A percentile compares a stretch with the other conserved stretches of the same genome.
phyloP scores from a whole-genome alignment of 2,329 filamentous ascomycete genomes.

The Tetracladium maxilliforme region DNA sequence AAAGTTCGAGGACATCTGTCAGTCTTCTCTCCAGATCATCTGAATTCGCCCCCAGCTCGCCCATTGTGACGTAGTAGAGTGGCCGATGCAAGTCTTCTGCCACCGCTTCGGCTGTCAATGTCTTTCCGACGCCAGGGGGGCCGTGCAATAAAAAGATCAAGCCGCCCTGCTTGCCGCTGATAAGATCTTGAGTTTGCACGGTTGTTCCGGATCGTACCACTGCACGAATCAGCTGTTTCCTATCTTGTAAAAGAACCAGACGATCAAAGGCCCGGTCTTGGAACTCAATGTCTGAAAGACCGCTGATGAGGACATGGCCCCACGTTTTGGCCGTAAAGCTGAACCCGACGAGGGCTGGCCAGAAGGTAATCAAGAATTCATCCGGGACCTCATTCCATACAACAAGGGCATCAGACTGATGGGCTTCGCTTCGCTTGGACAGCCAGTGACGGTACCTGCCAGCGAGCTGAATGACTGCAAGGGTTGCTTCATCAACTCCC shows the following conservation, averaged over 20 bases:
- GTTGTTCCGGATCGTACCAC: neutral
- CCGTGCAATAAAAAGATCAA: slow-evolving; percentile 3
- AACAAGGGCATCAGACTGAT: neutral
- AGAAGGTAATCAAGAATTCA: slow-evolving; percentile 9
- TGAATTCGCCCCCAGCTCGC: neutral
- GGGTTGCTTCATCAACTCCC: too few species aligned
- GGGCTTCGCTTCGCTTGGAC: neutral
- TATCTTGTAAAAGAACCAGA: slow-evolving; percentile 7
- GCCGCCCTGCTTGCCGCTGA: slow-evolving; percentile 1
- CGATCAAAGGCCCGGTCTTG: slow-evolving; percentile 2
- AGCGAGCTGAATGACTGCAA: too few species aligned
- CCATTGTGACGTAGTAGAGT: slow-evolving; percentile 1
- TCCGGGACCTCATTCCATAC: slow-evolving; percentile 6
- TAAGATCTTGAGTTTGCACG: too few species aligned
- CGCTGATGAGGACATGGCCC: slow-evolving; percentile 5
- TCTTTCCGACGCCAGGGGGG: slow-evolving; percentile 5
- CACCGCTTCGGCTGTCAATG: slow-evolving; percentile 5
- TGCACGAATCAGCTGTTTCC: slow-evolving; percentile 7
- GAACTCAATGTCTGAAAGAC: slow-evolving; percentile 1
- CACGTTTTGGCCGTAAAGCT: slow-evolving; percentile 9
- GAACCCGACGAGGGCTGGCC: slow-evolving; percentile 9
- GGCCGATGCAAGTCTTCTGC: slow-evolving; percentile 4
- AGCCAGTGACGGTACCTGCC: slow-evolving; percentile 12
- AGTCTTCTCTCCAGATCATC: neutral
- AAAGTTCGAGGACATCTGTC: slow-evolving; percentile 3